phyloP scores from a whole-genome alignment of 164 flowering plant genomes.

The Nymphaea thermarum region DNA sequence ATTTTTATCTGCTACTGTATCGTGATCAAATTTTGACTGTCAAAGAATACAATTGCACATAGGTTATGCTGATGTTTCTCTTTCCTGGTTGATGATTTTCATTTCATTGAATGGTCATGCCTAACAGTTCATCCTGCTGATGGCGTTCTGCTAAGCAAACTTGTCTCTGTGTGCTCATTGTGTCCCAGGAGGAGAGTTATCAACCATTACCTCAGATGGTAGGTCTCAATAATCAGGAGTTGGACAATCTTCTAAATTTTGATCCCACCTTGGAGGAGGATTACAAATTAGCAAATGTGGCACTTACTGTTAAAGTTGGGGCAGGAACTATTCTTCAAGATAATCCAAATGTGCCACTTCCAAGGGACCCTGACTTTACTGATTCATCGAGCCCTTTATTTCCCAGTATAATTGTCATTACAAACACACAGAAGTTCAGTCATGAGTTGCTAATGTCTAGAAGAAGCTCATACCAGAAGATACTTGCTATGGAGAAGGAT shows the following conservation, averaged over 20 bases:
- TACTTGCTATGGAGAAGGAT: constrained; percentile 75
- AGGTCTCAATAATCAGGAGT: constrained; percentile 15
- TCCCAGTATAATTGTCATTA: constrained; percentile 40
- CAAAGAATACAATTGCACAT: too few relatives aligned
- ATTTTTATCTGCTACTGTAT: not conserved
- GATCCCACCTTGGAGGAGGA: constrained; percentile 25
- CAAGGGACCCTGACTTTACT: constrained; percentile 12
- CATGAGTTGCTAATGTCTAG: constrained; percentile 81
- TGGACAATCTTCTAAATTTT: constrained; percentile 29
- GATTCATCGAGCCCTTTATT: constrained; percentile 14
- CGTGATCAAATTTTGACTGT: not conserved
- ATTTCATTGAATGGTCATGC: not conserved
- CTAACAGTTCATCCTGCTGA: too few relatives aligned
- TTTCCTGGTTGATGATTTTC: not conserved
- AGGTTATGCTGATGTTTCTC: not conserved
- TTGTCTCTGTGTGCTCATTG: constrained; percentile 1
- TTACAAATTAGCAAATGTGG: constrained; percentile 7
- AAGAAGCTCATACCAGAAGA: constrained; percentile 75
- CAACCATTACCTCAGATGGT: constrained; percentile 10
- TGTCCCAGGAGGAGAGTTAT: constrained; percentile 26
- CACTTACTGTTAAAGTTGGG: constrained; percentile 15
- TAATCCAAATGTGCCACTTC: constrained; percentile 10
- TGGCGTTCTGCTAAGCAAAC: too few relatives aligned
- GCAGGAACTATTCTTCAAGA: constrained; percentile 13
- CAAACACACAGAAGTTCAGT: constrained; percentile 58